Conservation (phyloP, 306 rosid species). For the Castanea sativa region DNA sequence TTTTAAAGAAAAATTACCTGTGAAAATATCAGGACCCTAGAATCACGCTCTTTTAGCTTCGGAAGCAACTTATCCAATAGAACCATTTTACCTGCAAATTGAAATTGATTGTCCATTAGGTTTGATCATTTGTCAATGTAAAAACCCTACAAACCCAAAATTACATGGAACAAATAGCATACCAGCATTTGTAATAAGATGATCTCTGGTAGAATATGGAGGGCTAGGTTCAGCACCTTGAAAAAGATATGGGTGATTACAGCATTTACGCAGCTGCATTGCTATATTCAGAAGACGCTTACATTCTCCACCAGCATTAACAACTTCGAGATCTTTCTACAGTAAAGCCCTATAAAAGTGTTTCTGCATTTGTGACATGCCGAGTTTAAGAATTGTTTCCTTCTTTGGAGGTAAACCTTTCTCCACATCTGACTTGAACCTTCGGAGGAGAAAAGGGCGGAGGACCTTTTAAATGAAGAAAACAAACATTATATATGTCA, state of each 20-base stretch:
- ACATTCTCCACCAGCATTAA: conserved; percentile 98
- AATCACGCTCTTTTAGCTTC: conserved; percentile 91
- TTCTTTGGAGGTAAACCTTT: conserved; percentile 96
- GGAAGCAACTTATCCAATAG: conserved; percentile 97
- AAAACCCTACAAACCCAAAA: not conserved
- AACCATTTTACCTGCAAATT: conserved; percentile 86
- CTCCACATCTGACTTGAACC: conserved; percentile 97
- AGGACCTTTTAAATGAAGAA: conserved; percentile 59
- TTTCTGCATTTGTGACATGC: conserved; percentile 97
- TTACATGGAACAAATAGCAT: conserved; percentile 18
- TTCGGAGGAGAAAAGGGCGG: conserved; percentile 93
- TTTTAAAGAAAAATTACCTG: conserved; percentile 44
- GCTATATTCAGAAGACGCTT: conserved; percentile 95
- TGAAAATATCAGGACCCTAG: conserved; percentile 92
- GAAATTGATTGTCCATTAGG: conserved; percentile 2
- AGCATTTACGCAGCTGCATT: conserved; percentile 97
- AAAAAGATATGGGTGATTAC: conserved; percentile 95
- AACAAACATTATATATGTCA: not conserved
- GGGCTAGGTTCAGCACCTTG: conserved; percentile 99
- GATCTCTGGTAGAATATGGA: conserved; percentile 92
- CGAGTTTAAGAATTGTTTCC: conserved; percentile 95
- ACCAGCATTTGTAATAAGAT: conserved; percentile 91
- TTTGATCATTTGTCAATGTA: not conserved
- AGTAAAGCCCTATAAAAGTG: conserved; percentile 84
- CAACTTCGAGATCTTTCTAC: conserved; percentile 98